Evolutionary conservation across 1,284 basidiomycete species (phyloP).

Genomic region (Fomitopsis betulina): DNA sequence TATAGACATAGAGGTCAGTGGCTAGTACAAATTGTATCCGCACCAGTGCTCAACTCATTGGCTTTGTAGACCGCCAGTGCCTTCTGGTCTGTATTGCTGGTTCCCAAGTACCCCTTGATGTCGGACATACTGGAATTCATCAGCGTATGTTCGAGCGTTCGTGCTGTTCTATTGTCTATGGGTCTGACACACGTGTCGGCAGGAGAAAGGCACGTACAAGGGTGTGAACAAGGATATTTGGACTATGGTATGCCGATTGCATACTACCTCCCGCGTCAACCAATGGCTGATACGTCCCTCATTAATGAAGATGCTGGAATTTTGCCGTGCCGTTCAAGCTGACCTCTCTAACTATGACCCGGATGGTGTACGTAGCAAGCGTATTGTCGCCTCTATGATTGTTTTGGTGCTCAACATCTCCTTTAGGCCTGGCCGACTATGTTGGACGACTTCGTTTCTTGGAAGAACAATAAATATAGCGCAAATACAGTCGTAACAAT

Average conservation of each 20-base stretch:
- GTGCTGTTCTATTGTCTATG: no score
- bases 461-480: constrained; percentile 43
- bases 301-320: constrained; percentile 18
- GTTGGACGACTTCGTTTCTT: constrained; percentile 20
- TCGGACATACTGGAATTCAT: constrained; percentile 60
- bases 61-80: constrained; percentile 55
- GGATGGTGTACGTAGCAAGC: constrained; percentile 1
- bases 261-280: background rate
- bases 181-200: constrained; percentile 3
- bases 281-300: background rate
- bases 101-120: constrained; percentile 60
- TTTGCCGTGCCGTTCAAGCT: constrained; percentile 19
- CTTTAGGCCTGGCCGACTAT: background rate
- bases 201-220: constrained; percentile 64
- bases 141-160: constrained; percentile 36
- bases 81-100: constrained; percentile 69
- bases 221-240: constrained; percentile 80
- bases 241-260: constrained; percentile 57
- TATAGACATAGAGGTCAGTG: constrained; percentile 71
- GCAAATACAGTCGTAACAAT: background rate
- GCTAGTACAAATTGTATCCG: background rate
- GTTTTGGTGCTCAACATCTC: background rate
- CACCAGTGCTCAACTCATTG: background rate
- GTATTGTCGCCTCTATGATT: no score
- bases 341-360: constrained; percentile 8